Evolutionary conservation across 2,329 filamentous ascomycete species (phyloP).

Genomic region (Diaporthe vexans): DNA sequence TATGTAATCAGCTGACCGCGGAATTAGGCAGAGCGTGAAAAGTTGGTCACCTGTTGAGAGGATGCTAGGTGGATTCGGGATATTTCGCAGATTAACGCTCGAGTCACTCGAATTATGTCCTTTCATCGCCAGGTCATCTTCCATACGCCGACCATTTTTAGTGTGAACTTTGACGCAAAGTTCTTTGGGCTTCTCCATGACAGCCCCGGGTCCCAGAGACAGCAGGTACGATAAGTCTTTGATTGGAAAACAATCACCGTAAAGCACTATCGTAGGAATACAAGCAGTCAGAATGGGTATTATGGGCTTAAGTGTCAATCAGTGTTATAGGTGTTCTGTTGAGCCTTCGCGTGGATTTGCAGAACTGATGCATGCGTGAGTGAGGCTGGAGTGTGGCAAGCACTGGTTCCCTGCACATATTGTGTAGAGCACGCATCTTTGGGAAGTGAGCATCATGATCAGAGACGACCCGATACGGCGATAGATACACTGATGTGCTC

Average conservation of each 20-base stretch:
- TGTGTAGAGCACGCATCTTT: neutral
- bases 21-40: neutral
- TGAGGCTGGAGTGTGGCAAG: neutral
- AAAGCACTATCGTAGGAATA: neutral
- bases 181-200: neutral
- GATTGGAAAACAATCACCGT: neutral
- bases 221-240: neutral
- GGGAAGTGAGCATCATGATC: neutral
- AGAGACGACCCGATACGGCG: neutral
- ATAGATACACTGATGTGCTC: neutral
- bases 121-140: neutral
- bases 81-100: neutral
- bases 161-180: neutral
- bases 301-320: neutral
- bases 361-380: neutral
- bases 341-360: neutral
- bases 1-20: neutral
- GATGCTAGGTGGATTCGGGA: neutral
- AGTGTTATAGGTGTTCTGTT: neutral
- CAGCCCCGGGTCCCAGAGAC: neutral
- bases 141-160: neutral
- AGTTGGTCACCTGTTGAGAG: neutral
- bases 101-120: neutral
- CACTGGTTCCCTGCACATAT: neutral
- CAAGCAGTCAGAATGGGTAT: neutral